Conservation (phyloP, 306 rosid genomes). For the Senna siamea region DNA sequence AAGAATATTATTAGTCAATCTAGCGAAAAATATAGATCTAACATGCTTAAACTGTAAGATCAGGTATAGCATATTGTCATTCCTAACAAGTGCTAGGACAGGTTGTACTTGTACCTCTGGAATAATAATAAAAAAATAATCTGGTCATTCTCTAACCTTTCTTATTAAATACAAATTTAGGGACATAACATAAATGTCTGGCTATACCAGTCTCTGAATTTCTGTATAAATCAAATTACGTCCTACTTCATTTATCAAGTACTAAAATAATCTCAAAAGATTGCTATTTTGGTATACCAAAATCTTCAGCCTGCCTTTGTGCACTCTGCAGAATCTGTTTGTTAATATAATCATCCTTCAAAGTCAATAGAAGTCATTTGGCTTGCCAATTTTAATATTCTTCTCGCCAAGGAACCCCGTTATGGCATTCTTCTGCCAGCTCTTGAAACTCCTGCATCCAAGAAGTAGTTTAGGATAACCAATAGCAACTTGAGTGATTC, state of each 20-base stretch:
- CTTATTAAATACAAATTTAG: neutral
- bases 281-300: slow-evolving; percentile 20
- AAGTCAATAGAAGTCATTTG: slow-evolving; percentile 64
- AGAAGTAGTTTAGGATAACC: slow-evolving; percentile 6
- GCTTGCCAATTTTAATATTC: slow-evolving; percentile 72
- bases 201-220: slow-evolving; percentile 13
- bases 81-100: neutral
- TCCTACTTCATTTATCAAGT: slow-evolving; percentile 6
- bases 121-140: neutral
- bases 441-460: slow-evolving; percentile 82
- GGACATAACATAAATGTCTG: neutral
- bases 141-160: neutral
- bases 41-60: neutral
- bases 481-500: slow-evolving; percentile 21
- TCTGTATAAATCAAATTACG: slow-evolving; percentile 4
- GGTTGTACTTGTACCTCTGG: too few species aligned
- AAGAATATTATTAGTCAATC: neutral
- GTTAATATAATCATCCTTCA: slow-evolving; percentile 18
- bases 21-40: neutral
- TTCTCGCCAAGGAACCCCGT: slow-evolving; percentile 63
- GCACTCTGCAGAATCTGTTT: slow-evolving; percentile 19
- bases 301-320: slow-evolving; percentile 10
- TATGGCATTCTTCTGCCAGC: slow-evolving; percentile 97
- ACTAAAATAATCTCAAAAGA: slow-evolving; percentile 20
- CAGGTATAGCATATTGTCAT: neutral